Percentiles rank a stretch among this genome's conserved stretches.
Conservation (phyloP, 768 basidiomycete genomes). For the Chalciporus piperatus region DNA sequence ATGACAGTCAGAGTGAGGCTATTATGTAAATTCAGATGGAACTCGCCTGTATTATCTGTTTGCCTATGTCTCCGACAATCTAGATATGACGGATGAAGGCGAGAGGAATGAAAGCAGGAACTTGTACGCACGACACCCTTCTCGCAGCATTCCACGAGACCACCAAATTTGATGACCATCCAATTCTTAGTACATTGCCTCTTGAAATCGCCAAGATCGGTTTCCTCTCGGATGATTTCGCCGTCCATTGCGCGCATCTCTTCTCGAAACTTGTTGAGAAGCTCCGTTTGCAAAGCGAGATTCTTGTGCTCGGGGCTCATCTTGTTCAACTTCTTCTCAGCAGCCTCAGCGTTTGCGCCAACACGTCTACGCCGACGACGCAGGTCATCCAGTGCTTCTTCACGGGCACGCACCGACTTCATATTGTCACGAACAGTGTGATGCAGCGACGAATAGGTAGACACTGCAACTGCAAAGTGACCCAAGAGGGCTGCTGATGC, state of each 20-base stretch:
- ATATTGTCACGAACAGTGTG: slow-evolving; percentile 60
- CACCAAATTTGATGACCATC: slow-evolving; percentile 86
- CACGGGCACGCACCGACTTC: slow-evolving; percentile 80
- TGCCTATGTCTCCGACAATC: slow-evolving; percentile 51
- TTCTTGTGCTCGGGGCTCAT: slow-evolving; percentile 92
- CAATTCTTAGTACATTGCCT: slow-evolving; percentile 62
- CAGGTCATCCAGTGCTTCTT: slow-evolving; percentile 79
- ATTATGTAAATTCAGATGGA: background rate
- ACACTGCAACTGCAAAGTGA: slow-evolving; percentile 65
- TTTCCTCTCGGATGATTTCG: slow-evolving; percentile 82
- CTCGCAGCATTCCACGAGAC: slow-evolving; percentile 78
- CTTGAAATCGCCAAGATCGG: slow-evolving; percentile 80
- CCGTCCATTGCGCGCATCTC: slow-evolving; percentile 78
- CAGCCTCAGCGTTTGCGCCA: slow-evolving; percentile 69
- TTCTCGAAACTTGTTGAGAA: slow-evolving; percentile 64
- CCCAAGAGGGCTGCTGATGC: slow-evolving; percentile 66
- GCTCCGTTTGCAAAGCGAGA: slow-evolving; percentile 66
- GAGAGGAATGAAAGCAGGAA: background rate
- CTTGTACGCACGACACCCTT: slow-evolving; percentile 56
- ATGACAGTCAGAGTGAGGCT: slow-evolving; percentile 2
- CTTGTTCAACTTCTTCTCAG: slow-evolving; percentile 85
- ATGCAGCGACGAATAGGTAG: slow-evolving; percentile 69
- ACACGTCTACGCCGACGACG: slow-evolving; percentile 67
- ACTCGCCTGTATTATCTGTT: slow-evolving; percentile 41
- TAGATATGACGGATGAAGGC: slow-evolving; percentile 12